Evolutionary conservation across 2,329 filamentous ascomycete genomes (phyloP).

Genomic region (Rutstroemia sp.): DNA sequence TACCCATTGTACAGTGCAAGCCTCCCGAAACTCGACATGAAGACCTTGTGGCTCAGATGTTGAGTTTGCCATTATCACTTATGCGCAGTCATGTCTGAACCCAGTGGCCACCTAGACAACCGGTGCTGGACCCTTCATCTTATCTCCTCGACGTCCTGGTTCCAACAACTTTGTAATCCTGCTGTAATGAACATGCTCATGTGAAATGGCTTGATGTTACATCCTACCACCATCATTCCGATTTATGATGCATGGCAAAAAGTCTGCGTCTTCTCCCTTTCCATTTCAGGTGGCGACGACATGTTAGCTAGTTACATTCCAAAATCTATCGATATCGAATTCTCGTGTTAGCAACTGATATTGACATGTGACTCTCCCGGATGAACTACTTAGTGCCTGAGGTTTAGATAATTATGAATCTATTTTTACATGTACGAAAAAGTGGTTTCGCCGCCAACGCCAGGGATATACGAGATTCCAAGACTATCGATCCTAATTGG

Average conservation of each 20-base stretch:
- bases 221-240: no score
- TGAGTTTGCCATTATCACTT: background rate
- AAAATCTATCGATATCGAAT: background rate
- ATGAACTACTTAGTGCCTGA: background rate
- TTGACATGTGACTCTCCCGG: background rate
- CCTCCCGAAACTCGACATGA: conserved; percentile 3
- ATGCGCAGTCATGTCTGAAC: no score
- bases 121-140: no score
- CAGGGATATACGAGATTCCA: conserved; percentile 2
- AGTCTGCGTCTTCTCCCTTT: no score
- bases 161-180: no score
- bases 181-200: no score
- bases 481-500: conserved; percentile 5
- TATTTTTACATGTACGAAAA: background rate
- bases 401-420: background rate
- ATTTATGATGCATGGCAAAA: no score
- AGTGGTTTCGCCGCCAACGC: conserved; percentile 10
- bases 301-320: no score
- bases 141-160: no score
- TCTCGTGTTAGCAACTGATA: background rate
- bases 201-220: no score
- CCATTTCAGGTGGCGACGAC: no score
- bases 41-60: conserved; percentile 1
- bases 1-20: background rate
- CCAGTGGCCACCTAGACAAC: no score